Conservation (phyloP, 2,329 filamentous ascomycete species). For the Pyrenophora seminiperda region DNA sequence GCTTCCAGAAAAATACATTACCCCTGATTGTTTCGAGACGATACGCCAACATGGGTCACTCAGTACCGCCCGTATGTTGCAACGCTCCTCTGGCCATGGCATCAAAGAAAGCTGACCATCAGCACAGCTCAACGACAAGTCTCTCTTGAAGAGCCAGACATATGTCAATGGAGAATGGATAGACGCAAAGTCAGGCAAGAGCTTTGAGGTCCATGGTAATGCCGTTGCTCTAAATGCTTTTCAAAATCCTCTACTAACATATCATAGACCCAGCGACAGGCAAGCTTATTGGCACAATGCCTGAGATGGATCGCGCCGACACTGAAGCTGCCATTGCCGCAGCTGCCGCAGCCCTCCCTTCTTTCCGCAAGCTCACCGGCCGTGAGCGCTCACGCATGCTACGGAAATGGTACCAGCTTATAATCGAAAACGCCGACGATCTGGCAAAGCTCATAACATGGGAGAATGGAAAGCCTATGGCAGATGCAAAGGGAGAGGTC, state of each 20-base stretch:
- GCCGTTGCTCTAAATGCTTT: neutral
- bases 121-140: conserved; percentile 54
- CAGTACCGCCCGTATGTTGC: conserved; percentile 47
- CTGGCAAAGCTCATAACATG: conserved; percentile 82
- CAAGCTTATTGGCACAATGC: conserved; percentile 77
- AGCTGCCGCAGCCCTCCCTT: conserved; percentile 75
- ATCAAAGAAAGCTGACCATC: conserved; percentile 17
- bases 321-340: conserved; percentile 81
- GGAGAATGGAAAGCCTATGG: conserved; percentile 86
- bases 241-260: conserved; percentile 10
- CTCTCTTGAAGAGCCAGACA: conserved; percentile 78
- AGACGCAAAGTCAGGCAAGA: conserved; percentile 81
- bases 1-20: conserved; percentile 39
- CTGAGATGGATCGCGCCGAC: conserved; percentile 81
- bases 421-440: conserved; percentile 79
- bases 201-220: conserved; percentile 75
- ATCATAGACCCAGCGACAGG: conserved; percentile 78
- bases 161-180: conserved; percentile 96
- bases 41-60: conserved; percentile 53
- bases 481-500: conserved; percentile 53
- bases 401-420: conserved; percentile 79
- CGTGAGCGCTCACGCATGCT: conserved; percentile 76
- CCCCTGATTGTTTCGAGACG: conserved; percentile 45
- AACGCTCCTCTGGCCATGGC: neutral
- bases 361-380: conserved; percentile 72